phyloP scores from a whole-genome alignment of 257 asterid species.

The Coffea canephora region DNA sequence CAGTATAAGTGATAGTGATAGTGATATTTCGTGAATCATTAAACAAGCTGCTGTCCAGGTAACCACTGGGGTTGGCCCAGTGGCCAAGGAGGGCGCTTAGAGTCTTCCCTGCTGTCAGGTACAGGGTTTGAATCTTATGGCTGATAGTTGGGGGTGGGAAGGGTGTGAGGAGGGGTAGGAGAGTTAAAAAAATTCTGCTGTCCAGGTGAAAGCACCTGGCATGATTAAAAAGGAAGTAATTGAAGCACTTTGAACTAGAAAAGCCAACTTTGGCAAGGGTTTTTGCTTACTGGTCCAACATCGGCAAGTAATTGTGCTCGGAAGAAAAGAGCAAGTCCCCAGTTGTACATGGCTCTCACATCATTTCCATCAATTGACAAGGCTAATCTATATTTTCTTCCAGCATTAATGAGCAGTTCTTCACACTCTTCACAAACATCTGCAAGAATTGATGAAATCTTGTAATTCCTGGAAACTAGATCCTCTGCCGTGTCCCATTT shows the following conservation, averaged over 20 bases:
- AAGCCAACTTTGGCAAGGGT: background rate
- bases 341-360: constrained; percentile 79
- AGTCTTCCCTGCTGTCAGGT: too few relatives aligned
- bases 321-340: constrained; percentile 90
- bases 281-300: constrained; percentile 76
- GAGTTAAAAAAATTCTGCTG: background rate
- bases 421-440: constrained; percentile 82
- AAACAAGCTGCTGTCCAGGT: background rate
- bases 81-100: too few relatives aligned
- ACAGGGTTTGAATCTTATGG: too few relatives aligned
- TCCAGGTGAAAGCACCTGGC: background rate
- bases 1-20: background rate
- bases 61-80: too few relatives aligned
- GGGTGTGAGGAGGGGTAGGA: too few relatives aligned
- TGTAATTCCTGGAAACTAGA: constrained; percentile 35
- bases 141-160: too few relatives aligned
- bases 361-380: constrained; percentile 86
- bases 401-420: constrained; percentile 78
- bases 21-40: background rate
- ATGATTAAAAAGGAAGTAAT: background rate
- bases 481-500: constrained; percentile 39
- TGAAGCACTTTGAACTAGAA: background rate
- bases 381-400: constrained; percentile 75
- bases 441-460: constrained; percentile 52
- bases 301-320: constrained; percentile 92